phyloP scores from a whole-genome alignment of 1,139 yeast species.

The Pichia kudriavzevii region DNA sequence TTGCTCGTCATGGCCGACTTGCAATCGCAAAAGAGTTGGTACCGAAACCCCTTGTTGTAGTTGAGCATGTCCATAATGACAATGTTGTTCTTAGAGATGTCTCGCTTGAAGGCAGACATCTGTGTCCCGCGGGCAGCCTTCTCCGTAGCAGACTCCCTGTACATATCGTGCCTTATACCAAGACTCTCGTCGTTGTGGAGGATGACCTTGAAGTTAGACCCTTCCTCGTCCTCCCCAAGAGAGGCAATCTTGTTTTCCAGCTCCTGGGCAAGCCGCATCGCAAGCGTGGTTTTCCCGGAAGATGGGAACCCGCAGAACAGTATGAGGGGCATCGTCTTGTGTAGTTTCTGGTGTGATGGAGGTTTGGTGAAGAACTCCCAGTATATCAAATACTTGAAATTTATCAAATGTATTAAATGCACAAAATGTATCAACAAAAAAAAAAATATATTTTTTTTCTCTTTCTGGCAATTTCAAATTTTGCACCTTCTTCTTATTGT shows the following conservation, averaged over 20 bases:
- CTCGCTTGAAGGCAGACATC: conserved; percentile 83
- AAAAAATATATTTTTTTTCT: too few relatives aligned
- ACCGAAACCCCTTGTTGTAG: conserved; percentile 91
- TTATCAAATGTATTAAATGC: too few relatives aligned
- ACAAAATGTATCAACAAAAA: too few relatives aligned
- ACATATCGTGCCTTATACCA: conserved; percentile 63
- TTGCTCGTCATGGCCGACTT: conserved; percentile 77
- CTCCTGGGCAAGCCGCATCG: conserved; percentile 42
- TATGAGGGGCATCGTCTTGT: conserved; percentile 76
- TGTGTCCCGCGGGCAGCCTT: conserved; percentile 79
- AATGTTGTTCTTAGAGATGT: conserved; percentile 56
- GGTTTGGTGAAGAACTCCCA: too few relatives aligned
- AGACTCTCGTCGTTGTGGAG: conserved; percentile 72
- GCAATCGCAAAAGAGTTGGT: conserved; percentile 90
- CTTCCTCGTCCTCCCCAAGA: conserved; percentile 36
- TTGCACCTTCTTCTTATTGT: too few relatives aligned
- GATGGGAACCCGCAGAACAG: conserved; percentile 80
- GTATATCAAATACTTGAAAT: too few relatives aligned
- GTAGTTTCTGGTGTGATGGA: too few relatives aligned
- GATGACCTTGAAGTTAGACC: conserved; percentile 51
- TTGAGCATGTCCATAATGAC: conserved; percentile 82
- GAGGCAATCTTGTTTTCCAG: conserved; percentile 42
- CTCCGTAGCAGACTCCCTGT: conserved; percentile 63
- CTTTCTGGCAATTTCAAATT: too few relatives aligned
- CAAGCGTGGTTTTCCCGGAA: conserved; percentile 77